Evolutionary conservation across 2,329 filamentous ascomycete genomes (phyloP).

Genomic region (Diaporthe helianthi): DNA sequence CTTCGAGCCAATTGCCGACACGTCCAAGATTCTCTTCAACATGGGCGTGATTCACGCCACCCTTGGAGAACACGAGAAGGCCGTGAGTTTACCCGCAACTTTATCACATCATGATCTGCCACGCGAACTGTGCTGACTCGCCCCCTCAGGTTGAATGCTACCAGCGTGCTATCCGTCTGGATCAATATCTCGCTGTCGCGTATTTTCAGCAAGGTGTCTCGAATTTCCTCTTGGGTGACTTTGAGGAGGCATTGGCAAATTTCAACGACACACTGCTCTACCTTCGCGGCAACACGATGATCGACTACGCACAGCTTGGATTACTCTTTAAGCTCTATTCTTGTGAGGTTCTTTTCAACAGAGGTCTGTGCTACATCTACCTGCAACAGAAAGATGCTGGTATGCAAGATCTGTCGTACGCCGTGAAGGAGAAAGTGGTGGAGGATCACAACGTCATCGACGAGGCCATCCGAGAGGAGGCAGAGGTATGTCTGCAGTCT

Average conservation of each 20-base stretch:
- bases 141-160: constrained; percentile 83
- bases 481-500: constrained; percentile 69
- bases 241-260: constrained; percentile 95
- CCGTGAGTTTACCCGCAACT: constrained; percentile 65
- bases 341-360: constrained; percentile 97
- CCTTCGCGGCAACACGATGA: constrained; percentile 93
- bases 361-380: constrained; percentile 96
- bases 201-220: constrained; percentile 99
- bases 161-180: constrained; percentile 86
- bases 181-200: constrained; percentile 95
- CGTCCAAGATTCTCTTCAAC: constrained; percentile 98
- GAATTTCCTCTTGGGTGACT: constrained; percentile 95
- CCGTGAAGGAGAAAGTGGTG: constrained; percentile 94
- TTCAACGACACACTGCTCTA: constrained; percentile 98
- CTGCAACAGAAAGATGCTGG: constrained; percentile 89
- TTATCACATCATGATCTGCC: constrained; percentile 7
- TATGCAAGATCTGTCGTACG: constrained; percentile 88
- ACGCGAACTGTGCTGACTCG: constrained; percentile 35
- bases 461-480: constrained; percentile 91
- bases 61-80: constrained; percentile 92
- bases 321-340: constrained; percentile 96
- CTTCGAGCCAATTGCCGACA: constrained; percentile 89
- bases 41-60: constrained; percentile 98
- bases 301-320: constrained; percentile 96
- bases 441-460: constrained; percentile 98